Conservation (phyloP, 2,329 filamentous ascomycete genomes). For the Chaetomium olivaceum region DNA sequence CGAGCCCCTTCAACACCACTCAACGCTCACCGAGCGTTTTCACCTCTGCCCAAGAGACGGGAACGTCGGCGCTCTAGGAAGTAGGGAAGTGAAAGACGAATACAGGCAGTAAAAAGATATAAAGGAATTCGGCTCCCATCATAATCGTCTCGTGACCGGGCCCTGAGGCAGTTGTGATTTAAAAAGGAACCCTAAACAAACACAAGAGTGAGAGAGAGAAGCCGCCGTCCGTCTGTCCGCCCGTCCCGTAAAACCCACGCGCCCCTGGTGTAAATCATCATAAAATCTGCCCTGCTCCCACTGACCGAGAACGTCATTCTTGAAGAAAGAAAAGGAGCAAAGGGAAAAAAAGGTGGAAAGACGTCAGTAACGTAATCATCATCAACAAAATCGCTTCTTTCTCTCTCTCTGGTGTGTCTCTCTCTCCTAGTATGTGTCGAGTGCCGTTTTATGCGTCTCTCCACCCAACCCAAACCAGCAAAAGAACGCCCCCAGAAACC, state of each 20-base stretch:
- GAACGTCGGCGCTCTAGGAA: neutral
- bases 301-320: neutral
- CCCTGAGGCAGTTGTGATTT: slow-evolving; percentile 17
- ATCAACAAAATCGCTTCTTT: slow-evolving; percentile 18
- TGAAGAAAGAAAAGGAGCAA: neutral
- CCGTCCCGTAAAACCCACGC: neutral
- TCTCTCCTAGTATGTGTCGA: slow-evolving; percentile 1
- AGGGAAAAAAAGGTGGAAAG: neutral
- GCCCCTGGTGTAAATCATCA: neutral
- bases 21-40: no score
- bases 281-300: neutral
- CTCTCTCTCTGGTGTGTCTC: neutral
- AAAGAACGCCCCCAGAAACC: neutral
- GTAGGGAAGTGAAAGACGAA: neutral
- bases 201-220: neutral
- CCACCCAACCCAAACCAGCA: slow-evolving; percentile 24
- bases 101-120: neutral
- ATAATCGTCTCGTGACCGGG: slow-evolving; percentile 5
- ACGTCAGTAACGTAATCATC: neutral
- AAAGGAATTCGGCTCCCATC: neutral
- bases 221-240: neutral
- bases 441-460: slow-evolving; percentile 30
- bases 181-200: neutral
- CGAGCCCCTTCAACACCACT: no score
- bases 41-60: neutral